Evolutionary conservation across 2,329 filamentous ascomycete genomes (phyloP), one percentile per base, ranked within the genome.

Genomic region (Botryotinia calthae): DNA sequence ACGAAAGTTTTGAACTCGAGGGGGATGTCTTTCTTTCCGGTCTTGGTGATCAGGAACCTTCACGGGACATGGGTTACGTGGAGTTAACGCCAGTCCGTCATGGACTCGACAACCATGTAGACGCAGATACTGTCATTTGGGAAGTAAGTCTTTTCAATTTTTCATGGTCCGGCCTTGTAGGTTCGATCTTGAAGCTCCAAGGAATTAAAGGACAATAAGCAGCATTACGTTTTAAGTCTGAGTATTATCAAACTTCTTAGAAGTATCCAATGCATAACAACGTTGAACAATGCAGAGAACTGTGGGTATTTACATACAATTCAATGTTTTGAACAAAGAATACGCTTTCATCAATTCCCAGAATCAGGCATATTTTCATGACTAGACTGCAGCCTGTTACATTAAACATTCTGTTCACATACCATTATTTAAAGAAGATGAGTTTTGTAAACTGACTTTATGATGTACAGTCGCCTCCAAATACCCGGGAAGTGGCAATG

Each of bases 401-500:
- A 18, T 31, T 28, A 5, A 18, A 28, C 16, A 8, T 56, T 18
- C 1, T 28, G 8, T 56, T 18, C n/a, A 28, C 7, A 56, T 14
- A 18, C 14, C 7, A 18, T 31, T 28, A 18, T 56, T n/a, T 56
- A 4, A 56, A 4, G 7, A 28, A 28, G 6, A 56, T 4, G 7
- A 25, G 6, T 0, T 28, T 31, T 56, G n/a, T 8, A 28, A 31
- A 28, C 51, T 56, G n/a, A 56, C n/a, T 1, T 54, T 7, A 3
- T 56, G 14, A 56, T 56, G 14, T 56, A 28, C 51, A 56, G 51
- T 2, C 8, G 6, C n/a, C 51, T 56, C 51, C 51, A 56, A 28
- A 56, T 18, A 28, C 51, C 1, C 34, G 22, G 3, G n/a, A 42
- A 42, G 34, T 56, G 22, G 73, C 74, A 66, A 62, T 74, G 64